Base-by-base conservation (phyloP, 192 early-diverging fungal species). In the Coemansia sp. region DNA sequence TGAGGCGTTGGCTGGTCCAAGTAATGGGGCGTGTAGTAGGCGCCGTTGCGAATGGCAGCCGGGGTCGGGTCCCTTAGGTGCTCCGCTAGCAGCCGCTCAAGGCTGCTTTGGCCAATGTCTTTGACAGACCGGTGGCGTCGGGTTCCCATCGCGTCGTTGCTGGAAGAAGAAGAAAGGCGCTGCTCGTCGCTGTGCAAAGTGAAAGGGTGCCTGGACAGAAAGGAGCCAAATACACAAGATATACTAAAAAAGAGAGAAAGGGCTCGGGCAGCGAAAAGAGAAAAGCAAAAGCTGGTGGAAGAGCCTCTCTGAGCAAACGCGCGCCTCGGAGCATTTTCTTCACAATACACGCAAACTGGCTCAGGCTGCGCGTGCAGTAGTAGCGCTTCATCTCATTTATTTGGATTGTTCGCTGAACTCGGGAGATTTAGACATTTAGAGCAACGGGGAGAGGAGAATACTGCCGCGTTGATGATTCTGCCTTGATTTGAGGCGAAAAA, bases 21-120 rank as follows among this genome's bases (percentile, higher is more conserved):
- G 48, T 24, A 26, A 3, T 9, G 43, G 43, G 43, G 18, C 7
- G 43, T 45, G 9, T 21, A 51, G 10, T 26, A 8, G 23, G 23
- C 16, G 20, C 33, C 37, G 8, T 18, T 40, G 37, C 62, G 69
- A 53, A 75, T 36, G 16, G 48, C 78, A 2, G 37, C 36, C 6
- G 78, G 78, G 9, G 69, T 74, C 5, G 70, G 48, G 45, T 81
- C 66, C 14, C 42, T 37, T 28, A 75, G 58, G 6, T 55, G 46
- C 24, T 63, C 57, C 1, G 57, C 63, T 35, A 81, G 63, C 10
- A 70, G 45, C 48, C 24, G 66, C 60, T 81, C 78, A 26, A 81
- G 43, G 20, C 60, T 62, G n/a, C 16, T 20, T 24, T 59, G 50
- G 55, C 60, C 70, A 33, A 71, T 33, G 18, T 39, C 50, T 20